Base-by-base conservation (phyloP, 805 yeast species). In the Metschnikowia picachoensis region DNA sequence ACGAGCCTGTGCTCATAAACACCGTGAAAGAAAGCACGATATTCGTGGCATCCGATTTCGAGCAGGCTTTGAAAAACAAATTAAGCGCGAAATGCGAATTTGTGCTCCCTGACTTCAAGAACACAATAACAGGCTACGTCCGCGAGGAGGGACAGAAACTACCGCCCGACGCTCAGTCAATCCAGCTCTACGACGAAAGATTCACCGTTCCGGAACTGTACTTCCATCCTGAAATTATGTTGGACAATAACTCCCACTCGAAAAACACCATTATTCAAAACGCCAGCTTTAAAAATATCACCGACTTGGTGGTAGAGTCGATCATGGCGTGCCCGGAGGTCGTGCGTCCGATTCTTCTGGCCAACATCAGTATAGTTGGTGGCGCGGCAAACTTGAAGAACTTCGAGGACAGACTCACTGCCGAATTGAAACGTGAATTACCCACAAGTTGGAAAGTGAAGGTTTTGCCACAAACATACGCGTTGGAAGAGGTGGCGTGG, bases 131-230 rank as follows among this genome's bases (percentile, higher is more conserved):
- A 9, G 99, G 99, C 0, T 85, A 82, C 57, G 80, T 86, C 1
- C 63, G 53, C 17, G 49, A 73, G 7, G 68, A 73, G 8, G 50
- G 53, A 25, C 53, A 57, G 35, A 53, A 62, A 11, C 60, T 54
- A 6, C 46, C 76, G 2, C 73, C 67, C 17, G 85, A 81, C 39
- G 70, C 77, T 10, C 97, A 91, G 62, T 73, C 83, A 1, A 67
- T 92, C 32, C 68, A 75, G 41, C 72, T 94, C 6, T 75, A 73
- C 25, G 97, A 92, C 62, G 99, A 94, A 64, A 67, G 97, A 46
- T 92, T 94, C 64, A 76, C 87, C 2, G 79, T 87, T 2, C 97
- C 98, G 0, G 99, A 94, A 60, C 72, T 87, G 1, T 70, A 87
- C 31, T 91, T 88, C 64, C 90, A 85, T 55, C 99, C 99, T 0